Percentiles rank a stretch among this genome's conserved stretches.
Conservation (phyloP, 495 filamentous ascomycete species). For the Annulohypoxylon moriforme region DNA sequence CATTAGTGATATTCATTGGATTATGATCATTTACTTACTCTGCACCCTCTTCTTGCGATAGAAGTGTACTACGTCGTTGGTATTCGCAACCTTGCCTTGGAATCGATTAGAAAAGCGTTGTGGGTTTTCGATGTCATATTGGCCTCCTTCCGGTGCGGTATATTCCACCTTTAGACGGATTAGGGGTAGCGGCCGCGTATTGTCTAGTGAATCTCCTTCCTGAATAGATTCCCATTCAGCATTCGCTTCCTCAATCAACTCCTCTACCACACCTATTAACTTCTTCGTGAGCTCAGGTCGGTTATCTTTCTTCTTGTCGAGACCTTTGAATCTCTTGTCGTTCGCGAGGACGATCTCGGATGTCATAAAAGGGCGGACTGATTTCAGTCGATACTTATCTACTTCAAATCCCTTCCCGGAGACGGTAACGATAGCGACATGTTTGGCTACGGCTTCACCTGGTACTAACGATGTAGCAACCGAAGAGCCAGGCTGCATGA, state of each 20-base stretch:
- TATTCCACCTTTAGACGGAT: slow-evolving; percentile 92
- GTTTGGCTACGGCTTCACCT: slow-evolving; percentile 91
- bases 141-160: slow-evolving; percentile 84
- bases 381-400: slow-evolving; percentile 86
- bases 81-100: slow-evolving; percentile 87
- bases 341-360: slow-evolving; percentile 81
- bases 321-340: slow-evolving; percentile 78
- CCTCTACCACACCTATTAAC: slow-evolving; percentile 80
- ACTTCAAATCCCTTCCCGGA: slow-evolving; percentile 83
- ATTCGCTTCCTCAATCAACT: slow-evolving; percentile 87
- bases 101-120: slow-evolving; percentile 98
- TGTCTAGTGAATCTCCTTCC: slow-evolving; percentile 61
- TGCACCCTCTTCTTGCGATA: slow-evolving; percentile 80
- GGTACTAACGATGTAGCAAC: slow-evolving; percentile 91
- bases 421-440: slow-evolving; percentile 86
- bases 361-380: slow-evolving; percentile 91
- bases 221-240: slow-evolving; percentile 82
- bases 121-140: slow-evolving; percentile 93
- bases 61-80: slow-evolving; percentile 92
- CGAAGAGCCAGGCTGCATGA: slow-evolving; percentile 97
- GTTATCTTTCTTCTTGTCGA: slow-evolving; percentile 85
- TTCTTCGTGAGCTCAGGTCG: slow-evolving; percentile 79
- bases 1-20: neutral
- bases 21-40: slow-evolving; percentile 47
- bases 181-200: slow-evolving; percentile 80